Evolutionary conservation across 768 basidiomycete genomes (phyloP), one percentile per base, ranked within the genome.

Genomic region (Suillus discolor): DNA sequence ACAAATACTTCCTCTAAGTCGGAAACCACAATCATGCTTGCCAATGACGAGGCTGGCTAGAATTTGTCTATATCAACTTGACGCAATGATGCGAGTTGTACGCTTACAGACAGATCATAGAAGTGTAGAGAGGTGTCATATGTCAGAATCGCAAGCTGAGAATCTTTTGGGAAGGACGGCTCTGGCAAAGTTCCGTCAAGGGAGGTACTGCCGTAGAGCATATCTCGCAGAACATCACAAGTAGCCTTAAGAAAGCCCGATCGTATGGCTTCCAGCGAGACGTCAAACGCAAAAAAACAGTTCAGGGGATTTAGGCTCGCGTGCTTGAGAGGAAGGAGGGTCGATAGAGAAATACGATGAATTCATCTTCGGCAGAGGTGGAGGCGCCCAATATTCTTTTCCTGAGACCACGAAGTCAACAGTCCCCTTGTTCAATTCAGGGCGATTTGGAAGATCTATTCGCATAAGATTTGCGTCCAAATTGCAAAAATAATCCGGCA

Each of bases 1-100:
- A 92, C 77, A 77, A 96, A 99, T 23, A 95, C 88, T 63, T 99
- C 97, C n/a, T 94, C 91, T 44, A 99, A 78, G 73, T 99, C 97
- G 1, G 92, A 80, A 11, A 98, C 85, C 53, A 99, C 86, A 53
- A 96, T 81, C 83, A 96, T 90, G 42, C 83, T 82, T 2, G 87
- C 82, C 70, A 82, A 79, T 42, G 77, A 73, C 85, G 80, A 71
- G 81, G 78, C 82, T 84, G 67, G 66, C 57, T 62, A 67, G 42
- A 57, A 57, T 62, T 66, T 76, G 61, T 74, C 62, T 70, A 74
- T 41, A 65, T 60, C 45, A 63, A 65, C 65, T 61, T 66, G 41
- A 60, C 42, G 3, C 60, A 53, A 28, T 23, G 60, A 64, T 60
- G 57, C 62, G 69, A 42, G 45, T 47, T 57, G 69, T 62, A 68